Base-by-base conservation (phyloP, 2,329 filamentous ascomycete species). In the Volutella citrinella region DNA sequence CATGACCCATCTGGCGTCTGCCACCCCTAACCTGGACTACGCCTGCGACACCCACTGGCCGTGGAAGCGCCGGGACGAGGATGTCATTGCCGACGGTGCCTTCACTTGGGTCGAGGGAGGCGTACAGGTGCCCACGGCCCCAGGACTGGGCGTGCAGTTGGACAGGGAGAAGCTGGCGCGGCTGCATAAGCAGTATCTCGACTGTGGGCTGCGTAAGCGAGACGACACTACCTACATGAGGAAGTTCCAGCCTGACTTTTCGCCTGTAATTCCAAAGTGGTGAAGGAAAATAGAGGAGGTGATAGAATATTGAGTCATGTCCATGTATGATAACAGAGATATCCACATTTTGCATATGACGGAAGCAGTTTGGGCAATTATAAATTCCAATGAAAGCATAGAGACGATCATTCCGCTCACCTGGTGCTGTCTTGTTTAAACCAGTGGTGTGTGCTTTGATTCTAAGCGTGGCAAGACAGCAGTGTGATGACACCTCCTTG, bases 1-100 rank as follows among this genome's bases (percentile, higher is more conserved):
- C 22, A 67, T 67, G 64, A 66, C 64, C 1, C 64, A 67, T 30
- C 50, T 67, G 9, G 64, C 64, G 3, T 54, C 63, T 5, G 62
- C 64, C 11, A 67, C 64, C 1, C 48, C 52, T 0, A 67, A 67
- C 22, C 42, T 67, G 3, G 64, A 66, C 43, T 67, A 67, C 25
- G 64, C 64, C 1, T 67, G 64, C 29, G 64, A 66, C 30, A 67
- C 64, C 0, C 64, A 67, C 37, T 67, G 64, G 64, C 64, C 64
- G 7, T 68, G 64, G 64, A 67, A 67, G 48, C 60, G 57, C 4
- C 54, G 58, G 1, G 59, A 66, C 7, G 64, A 67, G 40, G 64
- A 67, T 30, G 62, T 67, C 6, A 47, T 67, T 27, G 38, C 59
- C 7, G 55, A 62, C n/a, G 61, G 61, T 3, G 52, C 55, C 0